These are phyloP conservation scores for Blastocystis sp. DNA, from an alignment of 352 stramenopile genomes.

Conservation along the genomic window DNA sequence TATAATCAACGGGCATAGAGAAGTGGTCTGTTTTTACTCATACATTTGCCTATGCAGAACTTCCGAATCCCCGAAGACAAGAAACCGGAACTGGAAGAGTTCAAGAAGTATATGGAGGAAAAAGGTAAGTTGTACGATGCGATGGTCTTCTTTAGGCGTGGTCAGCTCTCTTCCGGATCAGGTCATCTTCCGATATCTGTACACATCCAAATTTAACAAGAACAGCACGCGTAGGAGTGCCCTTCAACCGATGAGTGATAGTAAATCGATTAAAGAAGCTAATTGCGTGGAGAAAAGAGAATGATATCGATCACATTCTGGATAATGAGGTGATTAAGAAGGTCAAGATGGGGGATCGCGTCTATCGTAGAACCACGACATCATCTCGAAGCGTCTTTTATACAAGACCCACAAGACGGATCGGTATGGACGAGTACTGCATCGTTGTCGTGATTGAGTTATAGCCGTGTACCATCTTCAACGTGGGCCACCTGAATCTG, in stretches of 20 bases:
- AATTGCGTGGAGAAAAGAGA: slow-evolving; percentile 25
- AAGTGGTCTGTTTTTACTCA: not conserved
- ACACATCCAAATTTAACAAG: slow-evolving; percentile 42
- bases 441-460: not conserved
- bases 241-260: not conserved
- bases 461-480: slow-evolving; percentile 50
- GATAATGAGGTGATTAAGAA: slow-evolving; percentile 40
- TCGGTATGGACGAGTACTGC: slow-evolving; percentile 38
- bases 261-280: slow-evolving; percentile 42
- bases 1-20: slow-evolving; percentile 5
- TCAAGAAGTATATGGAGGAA: not conserved
- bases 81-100: not conserved
- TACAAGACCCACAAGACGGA: slow-evolving; percentile 37
- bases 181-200: slow-evolving; percentile 34
- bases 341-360: not conserved
- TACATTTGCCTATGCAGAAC: slow-evolving; percentile 26
- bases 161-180: not conserved
- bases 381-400: slow-evolving; percentile 4
- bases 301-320: slow-evolving; percentile 20
- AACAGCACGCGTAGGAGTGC: not conserved
- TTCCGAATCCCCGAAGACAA: slow-evolving; percentile 36
- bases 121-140: not conserved
- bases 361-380: slow-evolving; percentile 27
- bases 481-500: slow-evolving; percentile 40
- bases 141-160: not conserved